Evolutionary conservation across 1,139 yeast species (phyloP).

Genomic region (Yamadazyma dendronema): DNA sequence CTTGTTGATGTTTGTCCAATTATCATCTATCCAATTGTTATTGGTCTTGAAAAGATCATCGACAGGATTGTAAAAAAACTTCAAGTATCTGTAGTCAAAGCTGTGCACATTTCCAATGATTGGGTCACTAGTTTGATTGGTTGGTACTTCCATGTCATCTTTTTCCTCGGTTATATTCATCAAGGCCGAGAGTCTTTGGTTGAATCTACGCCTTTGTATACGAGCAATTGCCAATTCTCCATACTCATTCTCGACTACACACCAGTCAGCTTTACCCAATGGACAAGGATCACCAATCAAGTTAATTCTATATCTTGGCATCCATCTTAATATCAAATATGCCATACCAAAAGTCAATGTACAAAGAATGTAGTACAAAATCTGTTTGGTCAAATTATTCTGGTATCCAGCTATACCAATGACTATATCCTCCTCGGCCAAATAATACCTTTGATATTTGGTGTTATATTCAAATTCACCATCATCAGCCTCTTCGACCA

Average conservation of each 20-base stretch:
- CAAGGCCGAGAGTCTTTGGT: constrained; percentile 69
- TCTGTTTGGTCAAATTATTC: constrained; percentile 46
- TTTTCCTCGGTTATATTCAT: constrained; percentile 36
- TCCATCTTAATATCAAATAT: constrained; percentile 77
- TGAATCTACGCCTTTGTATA: constrained; percentile 59
- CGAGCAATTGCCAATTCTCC: constrained; percentile 72
- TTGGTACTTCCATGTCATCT: constrained; percentile 16
- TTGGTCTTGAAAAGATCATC: constrained; percentile 85
- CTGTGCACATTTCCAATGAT: constrained; percentile 66
- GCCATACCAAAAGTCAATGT: constrained; percentile 65
- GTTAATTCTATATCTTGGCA: constrained; percentile 71
- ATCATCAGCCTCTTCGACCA: constrained; percentile 14
- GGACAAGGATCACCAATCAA: constrained; percentile 67
- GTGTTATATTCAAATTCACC: constrained; percentile 45
- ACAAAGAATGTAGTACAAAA: constrained; percentile 56
- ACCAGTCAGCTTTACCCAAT: constrained; percentile 86
- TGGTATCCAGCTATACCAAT: constrained; percentile 90
- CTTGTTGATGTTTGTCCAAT: constrained; percentile 63
- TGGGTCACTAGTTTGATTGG: constrained; percentile 43
- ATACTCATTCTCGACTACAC: constrained; percentile 88
- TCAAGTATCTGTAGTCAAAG: constrained; percentile 80
- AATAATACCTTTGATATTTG: constrained; percentile 75
- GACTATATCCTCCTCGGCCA: constrained; percentile 93
- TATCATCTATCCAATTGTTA: constrained; percentile 78
- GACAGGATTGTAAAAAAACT: constrained; percentile 77